Evolutionary conservation across 441 rosid species (phyloP).

Genomic region (Daphne laureola): DNA sequence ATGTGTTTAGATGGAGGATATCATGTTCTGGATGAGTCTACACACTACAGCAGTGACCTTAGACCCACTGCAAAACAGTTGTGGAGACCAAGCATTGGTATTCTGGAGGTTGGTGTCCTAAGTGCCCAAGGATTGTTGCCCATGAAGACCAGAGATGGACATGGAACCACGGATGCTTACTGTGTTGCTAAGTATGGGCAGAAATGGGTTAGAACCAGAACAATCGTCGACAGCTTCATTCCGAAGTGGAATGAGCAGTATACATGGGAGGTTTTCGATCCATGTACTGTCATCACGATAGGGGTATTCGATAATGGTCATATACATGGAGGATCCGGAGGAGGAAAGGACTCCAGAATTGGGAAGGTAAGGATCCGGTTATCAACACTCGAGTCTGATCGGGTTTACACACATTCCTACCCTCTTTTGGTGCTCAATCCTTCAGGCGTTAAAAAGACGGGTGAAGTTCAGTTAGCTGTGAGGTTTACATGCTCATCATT

Average conservation of each 20-base stretch:
- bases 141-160: conserved; percentile 68
- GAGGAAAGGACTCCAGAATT: conserved; percentile 50
- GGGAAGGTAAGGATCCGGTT: conserved; percentile 86
- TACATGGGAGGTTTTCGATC: conserved; percentile 93
- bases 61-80: conserved; percentile 81
- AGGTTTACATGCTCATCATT: conserved; percentile 66
- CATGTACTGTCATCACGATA: conserved; percentile 79
- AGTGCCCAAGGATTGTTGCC: conserved; percentile 80
- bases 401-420: conserved; percentile 78
- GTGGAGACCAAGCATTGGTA: conserved; percentile 73
- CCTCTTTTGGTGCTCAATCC: conserved; percentile 75
- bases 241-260: conserved; percentile 95
- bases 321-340: conserved; percentile 43
- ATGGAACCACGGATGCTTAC: conserved; percentile 78
- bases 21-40: conserved; percentile 92
- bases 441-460: conserved; percentile 77
- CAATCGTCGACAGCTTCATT: conserved; percentile 55
- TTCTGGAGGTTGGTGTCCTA: conserved; percentile 69
- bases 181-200: conserved; percentile 95
- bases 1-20: conserved; percentile 85
- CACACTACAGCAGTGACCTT: conserved; percentile 81
- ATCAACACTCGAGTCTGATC: conserved; percentile 72
- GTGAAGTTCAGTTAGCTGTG: conserved; percentile 77
- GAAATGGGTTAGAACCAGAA: conserved; percentile 90
- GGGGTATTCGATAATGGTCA: conserved; percentile 87